These are phyloP conservation scores for Stephania yunnanensis DNA, from an alignment of 164 flowering plant species.

Conservation along the genomic window DNA sequence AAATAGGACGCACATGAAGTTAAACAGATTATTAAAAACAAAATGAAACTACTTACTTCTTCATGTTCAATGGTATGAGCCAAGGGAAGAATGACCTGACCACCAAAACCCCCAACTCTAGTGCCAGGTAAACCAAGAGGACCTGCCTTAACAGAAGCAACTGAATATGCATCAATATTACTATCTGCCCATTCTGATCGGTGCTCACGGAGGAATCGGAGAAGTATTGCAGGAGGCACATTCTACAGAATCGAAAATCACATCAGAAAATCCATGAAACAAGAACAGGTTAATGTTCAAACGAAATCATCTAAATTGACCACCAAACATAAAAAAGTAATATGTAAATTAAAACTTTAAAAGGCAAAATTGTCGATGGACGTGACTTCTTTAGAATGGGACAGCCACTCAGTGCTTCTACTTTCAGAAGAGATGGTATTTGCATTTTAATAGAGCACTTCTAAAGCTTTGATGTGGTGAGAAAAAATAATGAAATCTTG, in stretches of 20 bases:
- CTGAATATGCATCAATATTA: slow-evolving; percentile 82
- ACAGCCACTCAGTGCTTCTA: no score
- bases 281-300: neutral
- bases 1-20: neutral
- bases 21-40: neutral
- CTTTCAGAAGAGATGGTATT: no score
- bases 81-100: slow-evolving; percentile 82
- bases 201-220: slow-evolving; percentile 88
- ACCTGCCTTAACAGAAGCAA: slow-evolving; percentile 73
- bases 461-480: no score
- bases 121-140: slow-evolving; percentile 69
- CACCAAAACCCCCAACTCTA: slow-evolving; percentile 65
- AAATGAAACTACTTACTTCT: slow-evolving; percentile 48
- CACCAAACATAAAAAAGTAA: no score
- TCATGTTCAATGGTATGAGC: slow-evolving; percentile 96
- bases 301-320: no score
- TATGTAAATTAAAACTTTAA: no score
- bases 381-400: no score
- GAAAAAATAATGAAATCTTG: no score
- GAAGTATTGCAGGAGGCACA: slow-evolving; percentile 93
- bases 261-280: neutral
- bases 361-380: no score
- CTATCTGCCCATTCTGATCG: slow-evolving; percentile 98
- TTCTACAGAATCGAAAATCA: slow-evolving; percentile 42
- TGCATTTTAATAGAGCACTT: no score